These are phyloP conservation scores for Ascochyta fabae DNA, from an alignment of 2,329 filamentous ascomycete species.

Conservation along the genomic window DNA sequence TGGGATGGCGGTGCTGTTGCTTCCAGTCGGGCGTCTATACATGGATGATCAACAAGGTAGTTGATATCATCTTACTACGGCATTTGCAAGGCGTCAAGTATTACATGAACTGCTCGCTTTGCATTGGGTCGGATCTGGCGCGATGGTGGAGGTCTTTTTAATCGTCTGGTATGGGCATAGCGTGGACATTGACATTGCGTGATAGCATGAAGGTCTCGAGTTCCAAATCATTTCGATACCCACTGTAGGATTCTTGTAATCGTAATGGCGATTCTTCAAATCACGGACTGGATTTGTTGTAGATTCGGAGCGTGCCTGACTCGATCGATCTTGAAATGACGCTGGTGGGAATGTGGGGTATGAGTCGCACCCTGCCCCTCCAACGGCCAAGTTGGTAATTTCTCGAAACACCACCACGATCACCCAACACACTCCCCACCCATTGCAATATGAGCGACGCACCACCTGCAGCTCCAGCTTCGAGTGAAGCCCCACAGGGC, in stretches of 20 bases:
- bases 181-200: conserved; percentile 11
- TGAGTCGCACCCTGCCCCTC: conserved; percentile 25
- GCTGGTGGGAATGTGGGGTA: conserved; percentile 24
- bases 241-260: conserved; percentile 18
- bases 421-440: conserved; percentile 5
- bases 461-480: conserved; percentile 32
- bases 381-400: conserved; percentile 6
- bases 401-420: conserved; percentile 8
- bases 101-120: background rate
- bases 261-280: background rate
- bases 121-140: conserved; percentile 12
- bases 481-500: conserved; percentile 27
- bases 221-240: conserved; percentile 12
- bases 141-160: conserved; percentile 3
- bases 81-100: background rate
- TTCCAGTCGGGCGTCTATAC: conserved; percentile 26
- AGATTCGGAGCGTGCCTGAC: conserved; percentile 5
- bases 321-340: conserved; percentile 20
- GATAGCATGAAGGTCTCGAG: conserved; percentile 10
- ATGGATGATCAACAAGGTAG: conserved; percentile 17
- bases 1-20: conserved; percentile 40
- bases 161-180: conserved; percentile 12
- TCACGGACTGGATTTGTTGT: background rate
- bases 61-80: background rate
- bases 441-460: conserved; percentile 42